These are phyloP conservation scores for Fraxinus paxiana DNA, from an alignment of 305 asterid species.

Conservation along the genomic window DNA sequence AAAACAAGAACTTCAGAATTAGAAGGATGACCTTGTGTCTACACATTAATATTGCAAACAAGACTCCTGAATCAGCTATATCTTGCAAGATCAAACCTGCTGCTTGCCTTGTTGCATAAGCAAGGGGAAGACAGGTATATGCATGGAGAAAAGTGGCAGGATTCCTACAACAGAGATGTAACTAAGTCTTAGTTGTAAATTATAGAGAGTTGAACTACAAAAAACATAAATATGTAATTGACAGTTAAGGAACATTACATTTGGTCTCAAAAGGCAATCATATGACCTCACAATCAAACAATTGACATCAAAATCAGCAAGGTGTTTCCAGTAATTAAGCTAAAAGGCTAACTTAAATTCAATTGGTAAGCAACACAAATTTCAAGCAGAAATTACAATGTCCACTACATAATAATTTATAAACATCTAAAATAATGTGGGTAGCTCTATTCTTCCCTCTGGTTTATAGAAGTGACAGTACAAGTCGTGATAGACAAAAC, in stretches of 20 bases:
- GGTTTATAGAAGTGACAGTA: background rate
- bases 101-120: slow-evolving; percentile 87
- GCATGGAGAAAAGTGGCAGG: slow-evolving; percentile 97
- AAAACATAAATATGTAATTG: slow-evolving; percentile 11
- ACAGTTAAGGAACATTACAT: slow-evolving; percentile 9
- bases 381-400: background rate
- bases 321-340: slow-evolving; percentile 13
- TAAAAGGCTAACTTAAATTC: background rate
- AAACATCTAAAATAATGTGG: background rate
- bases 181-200: slow-evolving; percentile 5
- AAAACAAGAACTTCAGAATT: slow-evolving; percentile 10
- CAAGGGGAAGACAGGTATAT: slow-evolving; percentile 87
- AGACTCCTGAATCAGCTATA: slow-evolving; percentile 82
- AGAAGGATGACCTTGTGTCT: slow-evolving; percentile 68
- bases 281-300: background rate
- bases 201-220: background rate
- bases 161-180: slow-evolving; percentile 57
- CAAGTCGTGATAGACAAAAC: background rate
- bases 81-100: slow-evolving; percentile 91
- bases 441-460: background rate
- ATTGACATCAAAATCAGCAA: slow-evolving; percentile 2
- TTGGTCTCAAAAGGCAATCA: background rate
- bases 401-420: slow-evolving; percentile 4
- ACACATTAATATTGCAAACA: slow-evolving; percentile 90
- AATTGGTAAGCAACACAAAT: background rate